A percentile compares a stretch with the other conserved stretches of the same genome.
Evolutionary conservation across 176 grass and related monocot genomes (phyloP).

Genomic region (Paspalum vaginatum): DNA sequence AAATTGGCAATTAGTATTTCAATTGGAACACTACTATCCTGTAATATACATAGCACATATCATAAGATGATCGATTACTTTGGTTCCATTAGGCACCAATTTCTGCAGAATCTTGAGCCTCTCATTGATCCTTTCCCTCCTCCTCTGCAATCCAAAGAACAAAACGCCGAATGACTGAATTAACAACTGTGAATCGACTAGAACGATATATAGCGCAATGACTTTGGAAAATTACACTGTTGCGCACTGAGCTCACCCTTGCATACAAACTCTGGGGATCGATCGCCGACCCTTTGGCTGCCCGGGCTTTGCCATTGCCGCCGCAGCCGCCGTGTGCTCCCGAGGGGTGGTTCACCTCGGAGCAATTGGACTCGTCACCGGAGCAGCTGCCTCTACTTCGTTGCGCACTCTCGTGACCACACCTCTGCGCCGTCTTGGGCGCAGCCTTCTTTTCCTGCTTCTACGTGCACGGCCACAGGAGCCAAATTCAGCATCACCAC

Average conservation of each 20-base stretch:
- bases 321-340: constrained; percentile 25
- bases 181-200: not conserved
- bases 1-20: not conserved
- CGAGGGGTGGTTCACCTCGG: constrained; percentile 22
- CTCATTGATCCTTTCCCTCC: constrained; percentile 78
- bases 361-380: constrained; percentile 46
- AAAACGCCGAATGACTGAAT: constrained; percentile 38
- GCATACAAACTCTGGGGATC: constrained; percentile 77
- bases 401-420: not conserved
- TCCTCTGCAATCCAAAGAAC: constrained; percentile 57
- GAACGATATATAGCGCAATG: not conserved
- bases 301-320: constrained; percentile 44
- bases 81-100: constrained; percentile 77
- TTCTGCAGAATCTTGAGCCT: constrained; percentile 66
- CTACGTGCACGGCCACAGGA: not conserved
- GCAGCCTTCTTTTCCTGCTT: constrained; percentile 37
- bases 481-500: not conserved
- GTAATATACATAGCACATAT: not conserved
- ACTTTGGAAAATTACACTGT: not conserved
- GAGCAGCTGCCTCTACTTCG: constrained; percentile 51
- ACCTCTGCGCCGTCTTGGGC: constrained; percentile 40
- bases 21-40: not conserved
- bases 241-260: constrained; percentile 50
- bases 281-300: constrained; percentile 50
- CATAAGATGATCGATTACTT: constrained; percentile 41